Conservation (phyloP, 148 eudicot genomes). For the Gaultheria prostrata region DNA sequence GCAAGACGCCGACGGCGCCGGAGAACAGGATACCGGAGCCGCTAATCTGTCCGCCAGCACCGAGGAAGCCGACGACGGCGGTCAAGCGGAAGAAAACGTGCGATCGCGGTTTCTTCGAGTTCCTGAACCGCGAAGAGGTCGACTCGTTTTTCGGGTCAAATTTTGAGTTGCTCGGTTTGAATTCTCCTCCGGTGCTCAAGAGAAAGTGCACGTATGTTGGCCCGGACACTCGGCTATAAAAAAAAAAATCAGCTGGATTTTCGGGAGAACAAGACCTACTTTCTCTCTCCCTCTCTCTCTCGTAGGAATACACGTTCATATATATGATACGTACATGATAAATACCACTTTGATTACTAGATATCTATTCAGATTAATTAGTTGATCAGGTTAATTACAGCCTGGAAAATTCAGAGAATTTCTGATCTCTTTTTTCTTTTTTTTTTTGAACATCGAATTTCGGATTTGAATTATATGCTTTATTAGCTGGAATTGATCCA, state of each 20-base stretch:
- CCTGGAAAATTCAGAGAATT: background rate
- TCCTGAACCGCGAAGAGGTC: background rate
- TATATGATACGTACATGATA: background rate
- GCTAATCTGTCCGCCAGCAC: conserved; percentile 5
- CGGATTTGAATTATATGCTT: background rate
- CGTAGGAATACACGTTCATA: background rate
- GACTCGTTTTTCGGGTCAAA: background rate
- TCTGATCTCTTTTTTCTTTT: no score
- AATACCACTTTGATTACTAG: background rate
- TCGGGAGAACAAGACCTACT: background rate
- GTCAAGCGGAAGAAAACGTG: background rate
- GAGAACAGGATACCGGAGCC: conserved; percentile 7
- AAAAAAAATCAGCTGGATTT: background rate
- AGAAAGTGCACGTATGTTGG: background rate
- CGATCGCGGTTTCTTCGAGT: background rate
- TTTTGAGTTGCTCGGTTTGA: background rate
- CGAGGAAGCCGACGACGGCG: background rate
- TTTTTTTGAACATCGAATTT: no score
- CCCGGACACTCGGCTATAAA: background rate
- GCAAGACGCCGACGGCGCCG: conserved; percentile 5
- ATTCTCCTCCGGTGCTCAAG: background rate
- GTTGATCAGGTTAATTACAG: background rate
- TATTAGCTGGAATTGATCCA: background rate
- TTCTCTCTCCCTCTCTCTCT: background rate
- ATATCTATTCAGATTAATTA: background rate